Base-by-base conservation (phyloP, 441 rosid species). In the Bruguiera hainesii region DNA sequence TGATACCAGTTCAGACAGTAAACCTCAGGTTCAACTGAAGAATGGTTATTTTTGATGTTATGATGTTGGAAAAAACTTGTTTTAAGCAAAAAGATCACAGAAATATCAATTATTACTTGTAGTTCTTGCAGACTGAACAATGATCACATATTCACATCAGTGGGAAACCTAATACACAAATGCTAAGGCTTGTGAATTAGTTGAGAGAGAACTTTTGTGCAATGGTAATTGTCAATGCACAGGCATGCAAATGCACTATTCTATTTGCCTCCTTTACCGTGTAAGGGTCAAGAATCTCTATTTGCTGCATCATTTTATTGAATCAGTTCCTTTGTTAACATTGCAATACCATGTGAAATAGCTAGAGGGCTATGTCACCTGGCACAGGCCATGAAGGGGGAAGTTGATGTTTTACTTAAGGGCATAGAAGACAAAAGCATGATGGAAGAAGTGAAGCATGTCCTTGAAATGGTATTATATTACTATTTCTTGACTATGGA, bases 381-480 rank as follows among this genome's bases (percentile, higher is more conserved):
- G 67, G 80, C 81, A 60, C 87, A 84, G 79, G 95, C 94, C 64
- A 74, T 76, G 42, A 89, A 83, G 65, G 85, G 91, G 67, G 85
- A 88, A 51, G 71, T 77, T 28, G 86, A 84, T 80, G 71, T 37
- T 66, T 76, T 89, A 19, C 82, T 89, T 48, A 87, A 79, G 80
- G 85, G 89, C 60, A 75, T 80, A 56, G 82, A 64, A 70, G 96
- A 91, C 73, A 87, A 73, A 79, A 73, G 76, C 67, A 65, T 72
- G 66, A 67, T 80, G 51, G 88, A 84, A 75, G 95, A 93, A 77
- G 86, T 93, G 67, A 91, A 89, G 77, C 83, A 72, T 25, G 74
- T 91, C 56, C 88, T 90, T 76, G 96, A 87, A 65, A 79, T 82
- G 96, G 97, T 87, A 80, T 57, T 71, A 33, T 60, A 30, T 71